Evolutionary conservation across 768 basidiomycete species (phyloP).

Genomic region (Roridomyces roridus): DNA sequence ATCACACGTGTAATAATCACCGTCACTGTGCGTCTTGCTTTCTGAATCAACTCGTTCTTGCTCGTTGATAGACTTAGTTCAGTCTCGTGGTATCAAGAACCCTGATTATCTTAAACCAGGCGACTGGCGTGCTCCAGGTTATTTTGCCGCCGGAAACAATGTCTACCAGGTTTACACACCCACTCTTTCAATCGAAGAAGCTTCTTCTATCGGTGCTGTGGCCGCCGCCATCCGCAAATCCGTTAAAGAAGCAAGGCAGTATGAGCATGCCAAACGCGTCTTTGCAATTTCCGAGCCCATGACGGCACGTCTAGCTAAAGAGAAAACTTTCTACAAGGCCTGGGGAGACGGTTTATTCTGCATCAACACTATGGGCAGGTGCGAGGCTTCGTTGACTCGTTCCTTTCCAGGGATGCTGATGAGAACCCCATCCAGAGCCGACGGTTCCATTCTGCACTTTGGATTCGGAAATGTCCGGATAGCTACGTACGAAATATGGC

Average conservation of each 20-base stretch:
- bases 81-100: not conserved
- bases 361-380: not conserved
- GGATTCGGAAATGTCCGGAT: too few relatives aligned
- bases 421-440: too few relatives aligned
- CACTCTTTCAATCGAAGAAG: not conserved
- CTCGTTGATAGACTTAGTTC: not conserved
- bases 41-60: not conserved
- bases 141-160: not conserved
- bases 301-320: not conserved
- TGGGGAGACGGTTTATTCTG: not conserved
- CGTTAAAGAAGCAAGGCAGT: not conserved
- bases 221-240: not conserved
- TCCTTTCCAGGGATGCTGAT: too few relatives aligned
- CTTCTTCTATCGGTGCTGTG: not conserved
- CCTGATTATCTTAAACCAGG: not conserved
- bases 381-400: too few relatives aligned
- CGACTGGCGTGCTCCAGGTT: not conserved
- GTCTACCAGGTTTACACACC: not conserved
- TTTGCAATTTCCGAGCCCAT: not conserved
- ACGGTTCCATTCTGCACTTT: too few relatives aligned
- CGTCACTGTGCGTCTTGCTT: not conserved
- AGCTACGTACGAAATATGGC: too few relatives aligned
- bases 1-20: not conserved
- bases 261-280: not conserved
- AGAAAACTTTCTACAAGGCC: not conserved